Evolutionary conservation across 371 early-diverging fungal species (phyloP).

Genomic region (Syncephalis plumigaleata): DNA sequence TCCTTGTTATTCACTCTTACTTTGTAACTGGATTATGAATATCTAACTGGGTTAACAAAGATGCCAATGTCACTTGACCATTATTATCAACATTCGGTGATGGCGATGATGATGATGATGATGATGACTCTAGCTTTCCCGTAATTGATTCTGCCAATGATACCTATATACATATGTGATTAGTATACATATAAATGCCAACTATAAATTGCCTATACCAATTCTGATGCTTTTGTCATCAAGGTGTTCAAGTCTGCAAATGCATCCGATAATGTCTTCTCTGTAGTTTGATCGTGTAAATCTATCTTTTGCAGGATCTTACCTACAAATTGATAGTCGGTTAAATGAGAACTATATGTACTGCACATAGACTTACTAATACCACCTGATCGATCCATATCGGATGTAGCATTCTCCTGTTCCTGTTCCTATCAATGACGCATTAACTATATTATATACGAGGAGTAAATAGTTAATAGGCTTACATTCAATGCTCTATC

Average conservation of each 20-base stretch:
- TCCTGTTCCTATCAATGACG: neutral
- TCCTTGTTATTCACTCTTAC: neutral
- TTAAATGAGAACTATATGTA: neutral
- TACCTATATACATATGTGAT: constrained; percentile 12
- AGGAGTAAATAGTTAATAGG: neutral
- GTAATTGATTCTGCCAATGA: constrained; percentile 60
- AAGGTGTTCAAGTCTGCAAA: constrained; percentile 73
- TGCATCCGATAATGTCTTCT: constrained; percentile 52
- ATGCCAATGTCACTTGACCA: constrained; percentile 37
- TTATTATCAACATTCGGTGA: too few relatives aligned
- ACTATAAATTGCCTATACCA: constrained; percentile 35
- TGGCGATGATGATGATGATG: too few relatives aligned
- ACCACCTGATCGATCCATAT: constrained; percentile 5
- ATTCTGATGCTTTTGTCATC: constrained; percentile 71
- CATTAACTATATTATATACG: neutral
- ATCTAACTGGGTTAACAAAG: constrained; percentile 64
- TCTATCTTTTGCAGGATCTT: constrained; percentile 58
- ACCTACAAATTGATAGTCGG: constrained; percentile 17
- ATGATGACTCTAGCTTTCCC: constrained; percentile 25
- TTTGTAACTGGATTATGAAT: constrained; percentile 71
- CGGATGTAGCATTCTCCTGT: neutral
- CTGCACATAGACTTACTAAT: neutral
- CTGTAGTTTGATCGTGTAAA: constrained; percentile 33
- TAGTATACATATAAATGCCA: constrained; percentile 10
- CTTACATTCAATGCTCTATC: constrained; percentile 40